Evolutionary conservation across 2,329 filamentous ascomycete species (phyloP).

Genomic region (Didymellaceae sp.): DNA sequence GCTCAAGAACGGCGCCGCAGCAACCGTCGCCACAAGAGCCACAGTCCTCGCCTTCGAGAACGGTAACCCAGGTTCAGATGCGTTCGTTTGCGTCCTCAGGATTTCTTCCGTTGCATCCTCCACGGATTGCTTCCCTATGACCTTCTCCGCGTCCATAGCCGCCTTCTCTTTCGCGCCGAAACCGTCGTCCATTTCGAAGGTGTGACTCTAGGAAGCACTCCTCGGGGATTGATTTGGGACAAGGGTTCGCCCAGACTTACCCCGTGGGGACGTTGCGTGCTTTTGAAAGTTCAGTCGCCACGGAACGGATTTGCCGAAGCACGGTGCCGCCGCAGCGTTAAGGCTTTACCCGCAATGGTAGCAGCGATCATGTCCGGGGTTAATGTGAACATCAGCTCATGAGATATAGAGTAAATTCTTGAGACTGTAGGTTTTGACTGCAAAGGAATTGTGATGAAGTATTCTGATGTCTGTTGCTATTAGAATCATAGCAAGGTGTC

Average conservation of each 20-base stretch:
- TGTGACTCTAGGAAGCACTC: neutral
- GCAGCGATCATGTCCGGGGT: conserved; percentile 1
- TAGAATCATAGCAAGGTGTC: no score
- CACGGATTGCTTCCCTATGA: neutral
- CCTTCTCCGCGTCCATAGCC: conserved; percentile 6
- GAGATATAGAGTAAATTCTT: no score
- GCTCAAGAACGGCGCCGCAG: conserved; percentile 42
- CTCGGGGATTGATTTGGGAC: conserved; percentile 1
- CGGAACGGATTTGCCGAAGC: conserved; percentile 12
- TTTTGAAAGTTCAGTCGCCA: conserved; percentile 15
- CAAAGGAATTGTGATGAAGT: no score
- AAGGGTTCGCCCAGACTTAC: neutral
- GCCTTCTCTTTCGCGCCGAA: conserved; percentile 12
- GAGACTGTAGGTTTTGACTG: no score
- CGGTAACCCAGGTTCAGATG: conserved; percentile 23
- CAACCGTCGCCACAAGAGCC: conserved; percentile 37
- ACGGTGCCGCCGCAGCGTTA: conserved; percentile 7
- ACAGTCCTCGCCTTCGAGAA: conserved; percentile 43
- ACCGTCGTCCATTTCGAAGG: conserved; percentile 15
- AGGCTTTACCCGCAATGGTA: conserved; percentile 13
- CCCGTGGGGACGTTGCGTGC: conserved; percentile 6
- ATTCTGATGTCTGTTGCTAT: no score
- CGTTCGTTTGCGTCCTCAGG: conserved; percentile 8
- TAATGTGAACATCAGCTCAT: neutral
- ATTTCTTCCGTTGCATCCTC: conserved; percentile 16